Evolutionary conservation across 495 filamentous ascomycete species (phyloP).

Genomic region (Lepraria neglecta): DNA sequence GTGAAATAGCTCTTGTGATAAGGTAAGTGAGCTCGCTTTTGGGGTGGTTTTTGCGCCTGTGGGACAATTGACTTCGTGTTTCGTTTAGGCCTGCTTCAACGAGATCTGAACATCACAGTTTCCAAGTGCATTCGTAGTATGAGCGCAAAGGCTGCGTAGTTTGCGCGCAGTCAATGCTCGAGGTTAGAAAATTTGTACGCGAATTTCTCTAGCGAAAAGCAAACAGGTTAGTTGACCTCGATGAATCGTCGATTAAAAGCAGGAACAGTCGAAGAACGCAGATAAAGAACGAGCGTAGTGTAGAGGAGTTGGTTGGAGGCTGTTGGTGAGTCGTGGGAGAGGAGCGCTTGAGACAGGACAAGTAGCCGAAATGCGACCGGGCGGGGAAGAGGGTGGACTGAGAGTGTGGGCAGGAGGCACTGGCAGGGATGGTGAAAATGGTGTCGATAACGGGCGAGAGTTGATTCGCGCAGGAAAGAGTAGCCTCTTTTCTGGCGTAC

Average conservation of each 20-base stretch:
- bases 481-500: constrained; percentile 16
- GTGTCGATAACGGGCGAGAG: constrained; percentile 28
- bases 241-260: neutral
- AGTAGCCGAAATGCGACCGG: constrained; percentile 25
- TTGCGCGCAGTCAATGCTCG: constrained; percentile 3
- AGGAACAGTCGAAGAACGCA: neutral
- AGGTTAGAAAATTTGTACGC: neutral
- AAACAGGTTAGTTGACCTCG: neutral
- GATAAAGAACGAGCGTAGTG: constrained; percentile 13
- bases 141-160: constrained; percentile 8
- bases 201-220: neutral
- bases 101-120: neutral
- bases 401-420: constrained; percentile 11
- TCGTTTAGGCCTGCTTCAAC: constrained; percentile 3
- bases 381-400: constrained; percentile 19
- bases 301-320: constrained; percentile 8
- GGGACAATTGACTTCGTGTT: constrained; percentile 6
- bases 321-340: constrained; percentile 17
- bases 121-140: neutral
- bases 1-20: neutral
- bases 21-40: neutral
- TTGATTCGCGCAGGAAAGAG: constrained; percentile 27
- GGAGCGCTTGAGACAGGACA: constrained; percentile 26
- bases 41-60: neutral
- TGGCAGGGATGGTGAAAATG: constrained; percentile 25